phyloP scores from a whole-genome alignment of 148 eudicot species.

The Persicaria tinctoria region DNA sequence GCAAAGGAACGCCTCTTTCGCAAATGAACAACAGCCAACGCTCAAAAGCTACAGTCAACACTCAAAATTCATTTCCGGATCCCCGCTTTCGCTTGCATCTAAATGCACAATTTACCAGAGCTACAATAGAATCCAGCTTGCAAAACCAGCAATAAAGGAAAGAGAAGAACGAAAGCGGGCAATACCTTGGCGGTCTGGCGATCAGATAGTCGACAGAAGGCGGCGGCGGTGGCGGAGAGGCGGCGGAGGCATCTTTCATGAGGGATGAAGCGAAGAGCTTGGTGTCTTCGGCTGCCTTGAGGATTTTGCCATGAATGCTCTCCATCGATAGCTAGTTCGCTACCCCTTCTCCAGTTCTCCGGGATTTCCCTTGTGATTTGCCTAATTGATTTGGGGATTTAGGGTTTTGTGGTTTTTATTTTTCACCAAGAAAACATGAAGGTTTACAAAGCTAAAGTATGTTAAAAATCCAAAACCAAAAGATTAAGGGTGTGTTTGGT shows the following conservation, averaged over 20 bases:
- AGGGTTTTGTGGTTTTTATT: neutral
- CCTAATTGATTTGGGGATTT: too few species aligned
- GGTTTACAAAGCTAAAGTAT: too few species aligned
- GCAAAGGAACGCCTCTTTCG: neutral
- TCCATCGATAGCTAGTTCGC: constrained; percentile 24
- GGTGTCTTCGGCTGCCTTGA: constrained; percentile 20
- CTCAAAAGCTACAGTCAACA: neutral
- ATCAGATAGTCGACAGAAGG: constrained; percentile 18
- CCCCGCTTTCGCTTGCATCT: neutral
- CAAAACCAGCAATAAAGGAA: neutral
- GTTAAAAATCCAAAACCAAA: too few species aligned
- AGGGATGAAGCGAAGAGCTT: constrained; percentile 21
- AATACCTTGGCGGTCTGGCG: constrained; percentile 39
- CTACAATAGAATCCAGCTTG: neutral
- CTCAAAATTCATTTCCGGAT: neutral
- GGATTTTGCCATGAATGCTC: constrained; percentile 30
- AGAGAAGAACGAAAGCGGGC: neutral
- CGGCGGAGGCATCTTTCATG: constrained; percentile 8
- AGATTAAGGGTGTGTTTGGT: too few species aligned
- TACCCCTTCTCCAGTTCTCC: neutral
- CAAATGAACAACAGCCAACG: neutral
- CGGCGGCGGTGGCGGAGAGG: constrained; percentile 14
- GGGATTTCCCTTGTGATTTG: neutral
- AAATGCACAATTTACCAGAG: neutral
- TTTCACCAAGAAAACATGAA: neutral